A percentile compares a stretch with the other conserved stretches of the same genome.
phyloP scores from a whole-genome alignment of 345 rosid species.

The Aquilaria sinensis region DNA sequence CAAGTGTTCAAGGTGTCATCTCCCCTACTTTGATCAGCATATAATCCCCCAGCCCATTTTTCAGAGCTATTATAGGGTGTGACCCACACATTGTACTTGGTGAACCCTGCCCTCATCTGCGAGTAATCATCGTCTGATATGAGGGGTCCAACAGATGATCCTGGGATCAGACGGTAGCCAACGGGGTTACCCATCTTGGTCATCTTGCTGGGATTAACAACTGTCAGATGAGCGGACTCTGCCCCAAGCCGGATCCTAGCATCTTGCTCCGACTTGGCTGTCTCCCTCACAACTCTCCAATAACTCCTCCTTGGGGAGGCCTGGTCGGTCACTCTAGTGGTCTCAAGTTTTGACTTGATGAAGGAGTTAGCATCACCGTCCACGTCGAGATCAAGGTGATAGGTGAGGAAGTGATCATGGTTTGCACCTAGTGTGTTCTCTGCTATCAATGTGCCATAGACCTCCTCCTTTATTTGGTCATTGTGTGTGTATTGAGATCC shows the following conservation, averaged over 20 bases:
- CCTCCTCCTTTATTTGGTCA: constrained; percentile 38
- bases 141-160: constrained; percentile 17
- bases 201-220: constrained; percentile 38
- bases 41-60: constrained; percentile 46
- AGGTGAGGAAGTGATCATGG: constrained; percentile 54
- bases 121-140: constrained; percentile 34
- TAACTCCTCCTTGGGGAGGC: constrained; percentile 44
- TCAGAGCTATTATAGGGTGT: constrained; percentile 52
- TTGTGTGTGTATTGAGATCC: constrained; percentile 30
- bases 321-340: constrained; percentile 14
- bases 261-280: constrained; percentile 41
- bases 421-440: constrained; percentile 37
- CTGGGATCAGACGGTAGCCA: constrained; percentile 44
- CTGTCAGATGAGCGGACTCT: constrained; percentile 21
- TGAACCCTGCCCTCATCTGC: constrained; percentile 38
- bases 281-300: constrained; percentile 37
- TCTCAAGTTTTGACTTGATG: constrained; percentile 30
- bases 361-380: constrained; percentile 47
- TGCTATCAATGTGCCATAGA: constrained; percentile 42
- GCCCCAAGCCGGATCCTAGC: constrained; percentile 28
- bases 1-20: constrained; percentile 46
- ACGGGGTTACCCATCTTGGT: constrained; percentile 36
- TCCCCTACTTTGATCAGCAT: constrained; percentile 42
- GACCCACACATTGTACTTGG: constrained; percentile 51
- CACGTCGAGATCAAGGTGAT: constrained; percentile 50